Evolutionary conservation across 2,329 filamentous ascomycete genomes (phyloP).

Genomic region (Aspergillus ibericus): DNA sequence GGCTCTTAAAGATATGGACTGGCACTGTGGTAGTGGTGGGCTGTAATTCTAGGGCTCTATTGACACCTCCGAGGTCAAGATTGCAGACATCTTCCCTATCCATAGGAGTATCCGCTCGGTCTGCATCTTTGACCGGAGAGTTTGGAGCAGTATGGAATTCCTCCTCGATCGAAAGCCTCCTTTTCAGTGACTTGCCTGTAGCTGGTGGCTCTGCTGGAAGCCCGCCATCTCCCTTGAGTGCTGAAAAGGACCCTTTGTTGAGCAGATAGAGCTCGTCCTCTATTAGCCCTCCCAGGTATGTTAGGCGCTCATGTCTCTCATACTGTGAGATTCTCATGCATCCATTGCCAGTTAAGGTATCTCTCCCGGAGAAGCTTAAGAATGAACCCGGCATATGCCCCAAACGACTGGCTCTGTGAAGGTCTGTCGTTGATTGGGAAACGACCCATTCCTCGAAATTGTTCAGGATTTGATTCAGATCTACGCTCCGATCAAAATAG

Average conservation of each 20-base stretch:
- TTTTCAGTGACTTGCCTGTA: constrained; percentile 7
- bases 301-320: constrained; percentile 28
- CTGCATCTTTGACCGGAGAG: constrained; percentile 25
- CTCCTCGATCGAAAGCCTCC: constrained; percentile 23
- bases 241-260: constrained; percentile 21
- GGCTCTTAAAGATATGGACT: constrained; percentile 8
- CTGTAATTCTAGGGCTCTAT: not conserved
- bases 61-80: not conserved
- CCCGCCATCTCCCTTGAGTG: not conserved
- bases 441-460: constrained; percentile 36
- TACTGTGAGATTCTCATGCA: constrained; percentile 12
- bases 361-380: constrained; percentile 14
- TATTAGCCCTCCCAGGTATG: constrained; percentile 30
- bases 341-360: not conserved
- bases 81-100: not conserved
- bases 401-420: constrained; percentile 19
- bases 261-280: constrained; percentile 35
- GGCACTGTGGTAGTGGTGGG: not conserved
- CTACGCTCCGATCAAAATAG: constrained; percentile 27
- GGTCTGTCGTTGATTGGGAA: constrained; percentile 4
- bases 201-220: constrained; percentile 10
- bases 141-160: constrained; percentile 33
- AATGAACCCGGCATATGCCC: constrained; percentile 29
- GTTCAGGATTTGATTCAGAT: constrained; percentile 26
- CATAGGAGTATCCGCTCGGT: not conserved